These are phyloP conservation scores for Cornus florida DNA, from an alignment of 148 eudicot genomes.

Conservation along the genomic window DNA sequence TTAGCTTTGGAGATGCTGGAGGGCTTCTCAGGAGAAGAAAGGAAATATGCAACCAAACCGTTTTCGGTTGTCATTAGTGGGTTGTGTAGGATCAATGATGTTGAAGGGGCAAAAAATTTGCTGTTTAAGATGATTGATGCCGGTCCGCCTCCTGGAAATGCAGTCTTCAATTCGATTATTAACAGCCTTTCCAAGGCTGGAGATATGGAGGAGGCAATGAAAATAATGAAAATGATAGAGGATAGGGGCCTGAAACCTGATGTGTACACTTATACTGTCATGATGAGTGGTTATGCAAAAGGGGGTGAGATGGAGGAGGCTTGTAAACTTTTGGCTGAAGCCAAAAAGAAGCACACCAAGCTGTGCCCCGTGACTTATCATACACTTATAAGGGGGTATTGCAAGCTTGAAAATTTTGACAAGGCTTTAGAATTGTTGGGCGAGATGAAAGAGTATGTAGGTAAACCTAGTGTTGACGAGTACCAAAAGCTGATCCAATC, in stretches of 20 bases:
- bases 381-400: slow-evolving; percentile 74
- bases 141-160: slow-evolving; percentile 89
- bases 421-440: slow-evolving; percentile 65
- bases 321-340: slow-evolving; percentile 61
- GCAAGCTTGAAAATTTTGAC: slow-evolving; percentile 74
- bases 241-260: slow-evolving; percentile 86
- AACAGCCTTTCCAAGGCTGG: slow-evolving; percentile 58
- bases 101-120: slow-evolving; percentile 58
- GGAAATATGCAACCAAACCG: slow-evolving; percentile 49
- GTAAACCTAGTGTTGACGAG: slow-evolving; percentile 69
- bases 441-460: slow-evolving; percentile 73
- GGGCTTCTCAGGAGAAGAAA: slow-evolving; percentile 49
- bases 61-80: slow-evolving; percentile 57
- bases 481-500: slow-evolving; percentile 82
- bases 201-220: slow-evolving; percentile 63
- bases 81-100: slow-evolving; percentile 67
- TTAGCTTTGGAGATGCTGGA: slow-evolving; percentile 63
- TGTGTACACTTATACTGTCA: slow-evolving; percentile 72
- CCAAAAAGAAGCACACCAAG: slow-evolving; percentile 61
- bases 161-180: slow-evolving; percentile 58
- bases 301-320: slow-evolving; percentile 83
- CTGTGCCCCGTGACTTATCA: slow-evolving; percentile 68
- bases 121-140: slow-evolving; percentile 65
- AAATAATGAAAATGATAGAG: slow-evolving; percentile 59
- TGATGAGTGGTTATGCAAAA: slow-evolving; percentile 75